Conservation (phyloP, 2,329 filamentous ascomycete species). For the Tolypocladium guangdongense region DNA sequence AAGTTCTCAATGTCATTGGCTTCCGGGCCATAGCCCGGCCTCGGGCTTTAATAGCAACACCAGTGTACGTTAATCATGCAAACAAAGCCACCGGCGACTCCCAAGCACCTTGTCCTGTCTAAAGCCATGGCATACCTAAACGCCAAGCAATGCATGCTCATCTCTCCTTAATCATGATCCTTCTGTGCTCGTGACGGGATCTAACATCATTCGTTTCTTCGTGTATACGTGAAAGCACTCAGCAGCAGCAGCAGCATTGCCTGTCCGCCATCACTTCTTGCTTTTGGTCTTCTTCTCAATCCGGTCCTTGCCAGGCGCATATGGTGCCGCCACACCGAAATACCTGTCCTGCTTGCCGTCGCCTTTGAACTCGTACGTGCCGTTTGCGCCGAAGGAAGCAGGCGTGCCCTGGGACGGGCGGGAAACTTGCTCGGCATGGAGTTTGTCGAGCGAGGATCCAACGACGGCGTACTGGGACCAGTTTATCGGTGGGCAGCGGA, state of each 20-base stretch:
- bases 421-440: constrained; percentile 69
- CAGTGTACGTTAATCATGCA: too few relatives aligned
- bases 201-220: neutral
- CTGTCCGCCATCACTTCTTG: constrained; percentile 14
- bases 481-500: constrained; percentile 81
- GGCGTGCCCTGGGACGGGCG: constrained; percentile 50
- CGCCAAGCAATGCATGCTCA: neutral
- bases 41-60: neutral
- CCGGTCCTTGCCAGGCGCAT: constrained; percentile 41
- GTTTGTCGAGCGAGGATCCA: constrained; percentile 63
- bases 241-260: neutral
- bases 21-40: neutral
- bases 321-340: constrained; percentile 45
- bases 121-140: neutral
- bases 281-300: constrained; percentile 27
- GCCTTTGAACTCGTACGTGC: constrained; percentile 39
- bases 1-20: too few relatives aligned
- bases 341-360: constrained; percentile 33
- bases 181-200: neutral
- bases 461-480: constrained; percentile 93
- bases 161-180: neutral
- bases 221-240: neutral
- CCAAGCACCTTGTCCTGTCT: neutral
- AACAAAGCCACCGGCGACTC: neutral
- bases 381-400: constrained; percentile 29